Conservation (phyloP, 345 rosid genomes). For the Acer negundo region DNA sequence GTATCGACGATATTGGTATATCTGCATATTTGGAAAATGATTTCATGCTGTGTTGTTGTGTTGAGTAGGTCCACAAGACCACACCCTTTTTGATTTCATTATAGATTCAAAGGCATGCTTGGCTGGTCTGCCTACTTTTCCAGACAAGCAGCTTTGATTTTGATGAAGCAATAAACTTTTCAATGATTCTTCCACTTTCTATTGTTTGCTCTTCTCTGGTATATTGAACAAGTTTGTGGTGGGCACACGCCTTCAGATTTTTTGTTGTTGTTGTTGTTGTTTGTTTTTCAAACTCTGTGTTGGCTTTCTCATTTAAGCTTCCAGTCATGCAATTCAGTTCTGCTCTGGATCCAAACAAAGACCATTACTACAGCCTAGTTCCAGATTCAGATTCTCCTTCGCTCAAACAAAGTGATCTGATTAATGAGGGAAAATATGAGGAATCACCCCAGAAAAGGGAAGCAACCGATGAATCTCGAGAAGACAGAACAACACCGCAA, state of each 20-base stretch:
- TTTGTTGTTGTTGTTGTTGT: not conserved
- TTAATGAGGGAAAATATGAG: constrained; percentile 10
- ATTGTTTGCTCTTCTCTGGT: not conserved
- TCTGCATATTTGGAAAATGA: not conserved
- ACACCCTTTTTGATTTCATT: not conserved
- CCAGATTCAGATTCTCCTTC: constrained; percentile 21
- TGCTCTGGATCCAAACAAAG: constrained; percentile 19
- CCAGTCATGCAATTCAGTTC: constrained; percentile 32
- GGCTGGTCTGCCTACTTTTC: constrained; percentile 15
- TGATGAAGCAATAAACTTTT: not conserved
- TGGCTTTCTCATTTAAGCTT: constrained; percentile 8
- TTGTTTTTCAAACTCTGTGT: not conserved
- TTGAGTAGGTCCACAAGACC: not conserved
- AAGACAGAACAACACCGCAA: not conserved
- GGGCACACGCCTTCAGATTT: not conserved
- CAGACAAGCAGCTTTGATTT: constrained; percentile 7
- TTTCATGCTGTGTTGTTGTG: not conserved
- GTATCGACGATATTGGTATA: not conserved
- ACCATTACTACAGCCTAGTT: constrained; percentile 22
- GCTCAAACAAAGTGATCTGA: not conserved
- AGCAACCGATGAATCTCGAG: not conserved
- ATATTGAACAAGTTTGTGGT: constrained; percentile 3
- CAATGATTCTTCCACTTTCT: not conserved
- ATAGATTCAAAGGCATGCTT: constrained; percentile 12
- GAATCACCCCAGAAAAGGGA: constrained; percentile 12